A percentile compares a stretch with the other conserved stretches of the same genome.
Conservation (phyloP, 225 moss, liverwort and hornwort genomes). For the Pseudisothecium myosuroides region DNA sequence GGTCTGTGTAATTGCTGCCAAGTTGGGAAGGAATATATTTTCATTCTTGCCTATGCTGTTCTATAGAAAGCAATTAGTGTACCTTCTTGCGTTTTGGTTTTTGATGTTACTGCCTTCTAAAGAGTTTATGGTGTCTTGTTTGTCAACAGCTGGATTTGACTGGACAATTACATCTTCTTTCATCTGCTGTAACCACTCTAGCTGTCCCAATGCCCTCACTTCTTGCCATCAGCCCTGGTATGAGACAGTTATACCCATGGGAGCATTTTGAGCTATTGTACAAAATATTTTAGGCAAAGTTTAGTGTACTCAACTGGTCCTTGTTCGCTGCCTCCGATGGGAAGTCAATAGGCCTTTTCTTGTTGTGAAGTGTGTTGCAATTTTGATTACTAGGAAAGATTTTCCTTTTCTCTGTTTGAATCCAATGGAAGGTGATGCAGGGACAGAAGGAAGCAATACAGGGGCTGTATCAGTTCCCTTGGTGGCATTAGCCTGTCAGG, state of each 20-base stretch:
- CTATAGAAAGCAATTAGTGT: not conserved
- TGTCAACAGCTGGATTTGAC: constrained; percentile 66
- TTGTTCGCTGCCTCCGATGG: not conserved
- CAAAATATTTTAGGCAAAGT: not conserved
- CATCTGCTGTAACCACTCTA: constrained; percentile 81
- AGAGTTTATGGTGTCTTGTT: not conserved
- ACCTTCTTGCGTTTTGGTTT: not conserved
- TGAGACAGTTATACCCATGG: not conserved
- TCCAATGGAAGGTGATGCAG: constrained; percentile 15
- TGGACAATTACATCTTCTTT: constrained; percentile 90
- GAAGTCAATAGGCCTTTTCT: not conserved
- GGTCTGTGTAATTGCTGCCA: constrained; percentile 23
- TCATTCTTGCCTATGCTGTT: not conserved
- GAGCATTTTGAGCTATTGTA: not conserved
- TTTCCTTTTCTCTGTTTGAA: not conserved
- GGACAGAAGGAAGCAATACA: constrained; percentile 62
- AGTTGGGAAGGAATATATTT: not conserved
- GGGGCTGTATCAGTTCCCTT: constrained; percentile 93
- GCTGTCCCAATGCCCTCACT: constrained; percentile 93
- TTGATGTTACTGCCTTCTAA: not conserved
- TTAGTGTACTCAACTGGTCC: not conserved
- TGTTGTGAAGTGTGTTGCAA: not conserved
- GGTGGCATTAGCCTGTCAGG: constrained; percentile 92
- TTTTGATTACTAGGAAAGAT: not conserved
- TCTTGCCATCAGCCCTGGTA: constrained; percentile 64